phyloP scores from a whole-genome alignment of 441 rosid genomes.

The Gossypium davidsonii region DNA sequence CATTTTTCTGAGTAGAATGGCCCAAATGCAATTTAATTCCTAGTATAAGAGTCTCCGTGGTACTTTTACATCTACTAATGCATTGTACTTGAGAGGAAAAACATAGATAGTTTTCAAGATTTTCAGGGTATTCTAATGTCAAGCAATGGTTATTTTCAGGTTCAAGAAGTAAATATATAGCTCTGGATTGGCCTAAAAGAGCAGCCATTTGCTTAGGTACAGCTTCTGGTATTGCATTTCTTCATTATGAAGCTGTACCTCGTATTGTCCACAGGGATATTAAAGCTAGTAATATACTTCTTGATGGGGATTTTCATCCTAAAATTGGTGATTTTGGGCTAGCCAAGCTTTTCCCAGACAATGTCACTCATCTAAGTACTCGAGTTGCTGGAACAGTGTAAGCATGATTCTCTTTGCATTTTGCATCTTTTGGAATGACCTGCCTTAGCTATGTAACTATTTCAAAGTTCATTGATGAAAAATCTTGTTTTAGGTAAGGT shows the following conservation, averaged over 20 bases:
- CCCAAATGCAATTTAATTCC: too few species aligned
- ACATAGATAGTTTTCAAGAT: neutral
- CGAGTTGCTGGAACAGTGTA: constrained; percentile 81
- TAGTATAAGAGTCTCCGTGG: too few species aligned
- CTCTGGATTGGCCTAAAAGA: constrained; percentile 59
- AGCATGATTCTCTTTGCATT: constrained; percentile 22
- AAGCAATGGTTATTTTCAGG: constrained; percentile 29
- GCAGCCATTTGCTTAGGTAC: constrained; percentile 57
- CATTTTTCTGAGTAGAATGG: too few species aligned
- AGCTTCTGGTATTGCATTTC: constrained; percentile 57
- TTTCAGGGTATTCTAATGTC: neutral
- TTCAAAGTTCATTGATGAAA: neutral
- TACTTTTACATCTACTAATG: neutral
- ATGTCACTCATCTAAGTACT: constrained; percentile 70
- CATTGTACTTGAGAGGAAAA: neutral
- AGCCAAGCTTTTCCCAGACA: constrained; percentile 72
- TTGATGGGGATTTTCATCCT: constrained; percentile 47
- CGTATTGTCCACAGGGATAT: constrained; percentile 70
- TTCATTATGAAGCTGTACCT: constrained; percentile 57
- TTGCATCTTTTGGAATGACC: constrained; percentile 2
- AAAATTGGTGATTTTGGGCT: constrained; percentile 75
- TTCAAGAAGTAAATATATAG: constrained; percentile 40
- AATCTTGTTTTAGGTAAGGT: neutral
- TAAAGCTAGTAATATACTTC: constrained; percentile 71
- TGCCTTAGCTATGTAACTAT: neutral